Base-by-base conservation (phyloP, 2,329 filamentous ascomycete genomes). In the Gliomastix tumulicola region DNA sequence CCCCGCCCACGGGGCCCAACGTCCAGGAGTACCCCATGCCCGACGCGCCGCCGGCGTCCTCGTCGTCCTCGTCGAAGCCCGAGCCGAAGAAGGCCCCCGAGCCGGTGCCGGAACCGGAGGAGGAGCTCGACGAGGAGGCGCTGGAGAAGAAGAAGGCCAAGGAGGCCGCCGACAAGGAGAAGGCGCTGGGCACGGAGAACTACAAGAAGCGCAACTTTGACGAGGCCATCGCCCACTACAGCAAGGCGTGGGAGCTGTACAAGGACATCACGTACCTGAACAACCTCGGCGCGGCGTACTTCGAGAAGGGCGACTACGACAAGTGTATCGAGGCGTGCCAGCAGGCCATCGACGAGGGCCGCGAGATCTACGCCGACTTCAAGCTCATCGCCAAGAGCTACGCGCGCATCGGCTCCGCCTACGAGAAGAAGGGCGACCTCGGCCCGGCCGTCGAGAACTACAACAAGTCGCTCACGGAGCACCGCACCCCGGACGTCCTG, bases 191-290 rank as follows among this genome's bases (percentile, higher is more conserved):
- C 40, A 98, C 90, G 12, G 88, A 92, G 50, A 82, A 83, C 60
- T 98, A 98, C 75, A 98, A 98, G 82, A 97, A 97, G 77, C 83
- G 88, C 49, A 82, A 96, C 57, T 96, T 98, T 49, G 92, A 97
- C 52, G 80, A 84, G 55, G 92, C 92, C 35, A 96, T 98, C 52
- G 79, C 82, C 56, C 88, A 98, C 68, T 98, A 98, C 71, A 76
- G 63, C 58, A 94, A 94, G 61, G 92, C 92, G 0, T 98, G 92
- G 92, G 89, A 95, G 41, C 63, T 85, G 27, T 74, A 87, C 76
- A 92, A 96, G 72, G 92, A 98, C 54, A 94, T 98, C 54, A 92
- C 90, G 13, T 98, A 98, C 65, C 74, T 97, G 41, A 98, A 94
- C 69, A 98, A 98, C 65, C 75, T 94, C 21, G 88, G 88, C 41